Evolutionary conservation across 169 alveolate species (phyloP), one percentile per base, ranked within the genome.

Genomic region (Besnoitia besnoiti): DNA sequence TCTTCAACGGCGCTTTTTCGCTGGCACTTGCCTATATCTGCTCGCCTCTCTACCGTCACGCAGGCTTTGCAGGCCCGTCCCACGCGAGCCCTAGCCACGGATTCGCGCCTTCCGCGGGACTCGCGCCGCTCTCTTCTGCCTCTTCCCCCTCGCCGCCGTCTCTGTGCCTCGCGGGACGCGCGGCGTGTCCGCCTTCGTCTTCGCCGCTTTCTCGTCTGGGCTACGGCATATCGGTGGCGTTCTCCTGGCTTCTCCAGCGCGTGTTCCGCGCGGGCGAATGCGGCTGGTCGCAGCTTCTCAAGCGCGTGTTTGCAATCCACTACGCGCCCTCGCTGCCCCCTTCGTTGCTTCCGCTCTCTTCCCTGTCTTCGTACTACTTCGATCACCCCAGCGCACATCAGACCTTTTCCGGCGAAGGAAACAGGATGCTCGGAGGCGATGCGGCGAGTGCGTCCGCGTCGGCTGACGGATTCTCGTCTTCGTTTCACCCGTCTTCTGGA

Each of bases 21-120:
- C 55, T 88, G 85, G 73, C 79, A 39, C 92, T 88, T 40, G 61
- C 80, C 62, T 73, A 88, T n/a, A 27, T 77, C 12, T 88, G 92
- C 87, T 61, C 85, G 73, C 85, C 73, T 14, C 73, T 42, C 47
- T 44, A 67, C 49, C 73, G 42, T 8, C 90, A 30, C 47, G 75
- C 59, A 14, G 85, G 59, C 51, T 39, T 47, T 3, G n/a, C n/a
- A n/a, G 91, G 51, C 27, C 40, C 50, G n/a, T 16, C 30, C 67
- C 67, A 55, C 27, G 67, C 27, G 67, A n/a, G 82, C 46, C 5
- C 44, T 73, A 7, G 16, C 46, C 39, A 73, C 82, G 24, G 24
- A 1, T 73, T 4, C 19, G 82, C 44, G 46, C 47, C 0, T 24
- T 16, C 67, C 67, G 67, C 46, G 82, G 82, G 44, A 19, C 44